Evolutionary conservation across 305 asterid genomes (phyloP), one percentile per base, ranked within the genome.

Genomic region (Solanum hybrid): DNA sequence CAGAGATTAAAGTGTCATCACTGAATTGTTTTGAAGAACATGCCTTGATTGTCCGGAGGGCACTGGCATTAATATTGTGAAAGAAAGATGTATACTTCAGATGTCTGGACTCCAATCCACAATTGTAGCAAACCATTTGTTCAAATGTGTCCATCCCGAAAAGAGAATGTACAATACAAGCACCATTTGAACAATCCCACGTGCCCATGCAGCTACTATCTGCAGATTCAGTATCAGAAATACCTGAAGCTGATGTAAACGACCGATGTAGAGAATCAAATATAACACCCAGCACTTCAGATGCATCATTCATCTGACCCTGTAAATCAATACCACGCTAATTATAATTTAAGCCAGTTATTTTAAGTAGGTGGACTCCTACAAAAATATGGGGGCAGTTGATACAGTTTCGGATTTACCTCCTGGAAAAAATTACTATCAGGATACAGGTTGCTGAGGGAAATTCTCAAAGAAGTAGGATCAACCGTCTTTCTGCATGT

Each of bases 291-390:
- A 96, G 89, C 85, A 97, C 98, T 93, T 97, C 99, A 69, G 99
- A 95, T 90, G 98, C 99, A 92, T 97, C 99, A 90, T 96, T 95
- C 99, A 96, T 97, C 89, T 96, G 98, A 91, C 97, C 98, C 98
- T 96, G 98, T 89, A 92, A 86, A 87, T 90, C 90, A 88, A 89
- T 69, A 84, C 29, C 29, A 27, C 29, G 29, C 29, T 27, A 27
- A 27, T 27, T 27, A 27, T 27, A 27, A 27, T 27, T 27, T 27
- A 27, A 27, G 29, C 29, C 29, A 27, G 29, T 27, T 27, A 27
- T 27, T 29, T 29, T 29, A 29, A 78, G 31, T 81, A 87, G 31
- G 24, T n/a, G 24, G 81, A 36, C 89, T 35, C 32, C 38, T 10
- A 64, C 13, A 2, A 86, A 86, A 71, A 35, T 37, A 79, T 37